phyloP scores from a whole-genome alignment of 805 yeast species.

The Grigorovia transvaalensis region DNA sequence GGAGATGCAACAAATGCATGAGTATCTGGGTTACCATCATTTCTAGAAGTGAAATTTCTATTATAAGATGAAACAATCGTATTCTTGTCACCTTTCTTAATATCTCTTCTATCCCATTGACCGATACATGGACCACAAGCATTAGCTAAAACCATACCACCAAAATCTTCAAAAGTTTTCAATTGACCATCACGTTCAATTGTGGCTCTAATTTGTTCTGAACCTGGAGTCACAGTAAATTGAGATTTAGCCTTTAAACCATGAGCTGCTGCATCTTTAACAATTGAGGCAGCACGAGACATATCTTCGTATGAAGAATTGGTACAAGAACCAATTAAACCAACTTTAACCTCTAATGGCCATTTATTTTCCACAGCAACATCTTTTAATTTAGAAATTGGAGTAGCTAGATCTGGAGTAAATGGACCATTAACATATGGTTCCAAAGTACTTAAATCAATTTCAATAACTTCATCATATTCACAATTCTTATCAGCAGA shows the following conservation, averaged over 20 bases:
- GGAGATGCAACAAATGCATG: slow-evolving; percentile 97
- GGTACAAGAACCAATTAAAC: slow-evolving; percentile 97
- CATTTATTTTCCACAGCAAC: slow-evolving; percentile 77
- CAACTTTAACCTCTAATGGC: slow-evolving; percentile 90
- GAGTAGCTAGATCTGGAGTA: slow-evolving; percentile 96
- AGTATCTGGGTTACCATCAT: slow-evolving; percentile 95
- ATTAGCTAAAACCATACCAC: slow-evolving; percentile 90
- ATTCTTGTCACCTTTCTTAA: slow-evolving; percentile 89
- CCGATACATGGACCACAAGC: slow-evolving; percentile 99
- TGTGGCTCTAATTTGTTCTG: slow-evolving; percentile 97
- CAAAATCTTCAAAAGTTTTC: slow-evolving; percentile 77
- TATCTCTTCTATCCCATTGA: slow-evolving; percentile 95
- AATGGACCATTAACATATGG: slow-evolving; percentile 97
- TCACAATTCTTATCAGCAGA: slow-evolving; percentile 87
- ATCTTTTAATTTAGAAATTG: slow-evolving; percentile 76
- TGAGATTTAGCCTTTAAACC: slow-evolving; percentile 89
- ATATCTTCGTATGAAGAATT: slow-evolving; percentile 97
- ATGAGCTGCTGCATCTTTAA: slow-evolving; percentile 78
- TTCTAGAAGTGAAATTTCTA: slow-evolving; percentile 96
- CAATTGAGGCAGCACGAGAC: slow-evolving; percentile 92
- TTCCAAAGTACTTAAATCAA: slow-evolving; percentile 80
- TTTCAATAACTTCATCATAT: slow-evolving; percentile 87
- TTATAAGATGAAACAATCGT: slow-evolving; percentile 95
- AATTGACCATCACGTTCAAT: slow-evolving; percentile 94
- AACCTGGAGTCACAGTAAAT: slow-evolving; percentile 94